Evolutionary conservation across 805 yeast species (phyloP).

Genomic region (Metschnikowia matae): DNA sequence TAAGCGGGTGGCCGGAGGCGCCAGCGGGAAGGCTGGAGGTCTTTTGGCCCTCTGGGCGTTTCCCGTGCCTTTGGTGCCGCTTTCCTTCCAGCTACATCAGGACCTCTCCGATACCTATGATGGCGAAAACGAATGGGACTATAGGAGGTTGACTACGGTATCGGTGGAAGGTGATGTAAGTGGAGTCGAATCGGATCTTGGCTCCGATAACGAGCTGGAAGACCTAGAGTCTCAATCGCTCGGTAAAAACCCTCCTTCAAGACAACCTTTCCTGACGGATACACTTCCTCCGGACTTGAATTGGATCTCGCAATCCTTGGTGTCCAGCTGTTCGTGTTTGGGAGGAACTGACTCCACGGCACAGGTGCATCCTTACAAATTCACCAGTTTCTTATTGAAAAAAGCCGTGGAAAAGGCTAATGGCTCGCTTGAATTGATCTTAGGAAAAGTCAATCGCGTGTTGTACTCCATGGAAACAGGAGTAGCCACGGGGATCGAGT

Average conservation of each 20-base stretch:
- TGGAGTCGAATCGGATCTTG: slow-evolving; percentile 22
- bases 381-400: slow-evolving; percentile 77
- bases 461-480: slow-evolving; percentile 59
- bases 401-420: slow-evolving; percentile 66
- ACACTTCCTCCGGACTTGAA: slow-evolving; percentile 58
- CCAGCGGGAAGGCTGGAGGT: slow-evolving; percentile 97
- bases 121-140: slow-evolving; percentile 92
- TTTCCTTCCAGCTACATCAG: slow-evolving; percentile 81
- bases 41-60: slow-evolving; percentile 93
- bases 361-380: slow-evolving; percentile 92
- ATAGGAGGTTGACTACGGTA: slow-evolving; percentile 81
- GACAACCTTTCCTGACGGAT: slow-evolving; percentile 33
- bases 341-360: slow-evolving; percentile 90
- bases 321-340: slow-evolving; percentile 69
- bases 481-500: slow-evolving; percentile 68
- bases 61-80: slow-evolving; percentile 89
- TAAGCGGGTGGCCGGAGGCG: slow-evolving; percentile 94
- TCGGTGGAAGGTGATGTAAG: slow-evolving; percentile 79
- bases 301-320: slow-evolving; percentile 68
- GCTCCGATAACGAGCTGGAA: background rate
- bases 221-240: background rate
- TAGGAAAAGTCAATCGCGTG: slow-evolving; percentile 78
- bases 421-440: slow-evolving; percentile 77
- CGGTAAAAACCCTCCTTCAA: slow-evolving; percentile 26
- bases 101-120: slow-evolving; percentile 71